phyloP scores from a whole-genome alignment of 768 basidiomycete genomes.

The Suillus tomentosus region DNA sequence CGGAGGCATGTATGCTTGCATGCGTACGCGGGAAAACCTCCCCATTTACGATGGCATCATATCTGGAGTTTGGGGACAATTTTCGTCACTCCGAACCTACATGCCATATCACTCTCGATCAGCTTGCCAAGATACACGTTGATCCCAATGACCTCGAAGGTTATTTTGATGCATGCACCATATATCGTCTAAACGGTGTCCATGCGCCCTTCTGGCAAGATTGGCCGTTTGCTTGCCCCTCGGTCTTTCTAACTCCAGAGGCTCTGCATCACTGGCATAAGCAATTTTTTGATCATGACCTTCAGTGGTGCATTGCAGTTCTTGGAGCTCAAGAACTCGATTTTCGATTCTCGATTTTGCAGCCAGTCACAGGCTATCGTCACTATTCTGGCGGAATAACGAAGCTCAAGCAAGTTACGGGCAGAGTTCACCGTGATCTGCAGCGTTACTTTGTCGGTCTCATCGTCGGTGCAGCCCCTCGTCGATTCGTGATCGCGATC shows the following conservation, averaged over 20 bases:
- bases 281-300: not conserved
- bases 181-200: not conserved
- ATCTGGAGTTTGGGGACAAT: too few species aligned
- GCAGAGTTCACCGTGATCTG: too few species aligned
- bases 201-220: not conserved
- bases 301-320: constrained; percentile 37
- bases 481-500: not conserved
- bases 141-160: not conserved
- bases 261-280: not conserved
- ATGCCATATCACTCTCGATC: too few species aligned
- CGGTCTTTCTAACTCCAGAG: constrained; percentile 5
- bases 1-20: too few species aligned
- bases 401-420: too few species aligned
- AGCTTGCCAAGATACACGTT: not conserved
- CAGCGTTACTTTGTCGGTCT: too few species aligned
- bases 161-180: not conserved
- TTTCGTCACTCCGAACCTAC: too few species aligned
- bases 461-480: not conserved
- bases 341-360: constrained; percentile 25
- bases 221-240: not conserved
- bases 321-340: constrained; percentile 32
- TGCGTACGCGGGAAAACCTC: too few species aligned
- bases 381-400: constrained; percentile 40
- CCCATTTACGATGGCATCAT: too few species aligned
- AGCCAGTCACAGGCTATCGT: constrained; percentile 35